A percentile compares a stretch with the other conserved stretches of the same genome.
Evolutionary conservation across 2,329 filamentous ascomycete genomes (phyloP).

Genomic region (Emydomyces testavorans): DNA sequence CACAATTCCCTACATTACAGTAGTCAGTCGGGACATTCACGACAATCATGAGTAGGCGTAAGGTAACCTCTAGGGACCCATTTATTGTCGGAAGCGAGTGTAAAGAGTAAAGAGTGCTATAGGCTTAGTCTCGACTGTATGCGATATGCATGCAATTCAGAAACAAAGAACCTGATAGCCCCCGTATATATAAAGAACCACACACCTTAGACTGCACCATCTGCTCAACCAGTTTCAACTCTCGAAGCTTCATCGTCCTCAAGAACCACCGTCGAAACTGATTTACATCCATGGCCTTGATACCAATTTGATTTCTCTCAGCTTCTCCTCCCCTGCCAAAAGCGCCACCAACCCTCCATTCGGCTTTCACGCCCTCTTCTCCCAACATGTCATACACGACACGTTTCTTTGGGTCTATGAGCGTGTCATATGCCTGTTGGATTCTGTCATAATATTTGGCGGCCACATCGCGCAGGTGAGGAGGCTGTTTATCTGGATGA

Average conservation of each 20-base stretch:
- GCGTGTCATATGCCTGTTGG: constrained; percentile 33
- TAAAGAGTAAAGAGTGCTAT: background rate
- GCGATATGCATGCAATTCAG: too few relatives aligned
- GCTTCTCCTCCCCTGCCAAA: constrained; percentile 27
- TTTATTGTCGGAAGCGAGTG: too few relatives aligned
- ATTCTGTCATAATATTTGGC: constrained; percentile 31
- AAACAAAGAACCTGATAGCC: too few relatives aligned
- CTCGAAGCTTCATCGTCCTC: constrained; percentile 31
- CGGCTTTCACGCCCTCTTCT: constrained; percentile 30
- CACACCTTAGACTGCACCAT: constrained; percentile 31
- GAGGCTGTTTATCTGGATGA: constrained; percentile 37
- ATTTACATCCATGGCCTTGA: constrained; percentile 28
- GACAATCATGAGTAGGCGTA: too few relatives aligned
- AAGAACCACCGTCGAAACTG: constrained; percentile 35
- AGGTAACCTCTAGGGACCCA: too few relatives aligned
- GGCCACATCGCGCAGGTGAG: constrained; percentile 29
- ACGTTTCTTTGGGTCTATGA: constrained; percentile 33
- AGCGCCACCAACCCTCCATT: constrained; percentile 28
- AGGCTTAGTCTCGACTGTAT: too few relatives aligned
- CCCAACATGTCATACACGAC: constrained; percentile 36
- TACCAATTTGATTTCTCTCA: constrained; percentile 26
- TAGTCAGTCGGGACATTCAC: background rate
- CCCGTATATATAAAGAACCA: too few relatives aligned
- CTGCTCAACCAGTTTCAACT: constrained; percentile 28
- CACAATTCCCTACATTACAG: background rate